phyloP scores from a whole-genome alignment of 1,284 basidiomycete species.

The Boletus semigastroideus region DNA sequence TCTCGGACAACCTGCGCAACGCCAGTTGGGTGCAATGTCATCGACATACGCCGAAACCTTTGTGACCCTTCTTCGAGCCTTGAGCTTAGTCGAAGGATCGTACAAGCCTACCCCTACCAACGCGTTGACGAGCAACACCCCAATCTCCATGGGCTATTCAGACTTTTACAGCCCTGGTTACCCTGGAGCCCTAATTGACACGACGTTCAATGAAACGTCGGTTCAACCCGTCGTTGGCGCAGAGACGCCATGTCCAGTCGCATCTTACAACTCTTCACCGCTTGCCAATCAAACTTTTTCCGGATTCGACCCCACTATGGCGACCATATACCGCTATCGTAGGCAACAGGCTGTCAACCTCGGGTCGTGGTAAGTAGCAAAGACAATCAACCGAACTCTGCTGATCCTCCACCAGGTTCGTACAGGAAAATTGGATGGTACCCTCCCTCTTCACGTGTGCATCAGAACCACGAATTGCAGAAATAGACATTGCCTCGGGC shows the following conservation, averaged over 20 bases:
- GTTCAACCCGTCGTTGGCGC: not conserved
- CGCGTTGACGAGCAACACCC: not conserved
- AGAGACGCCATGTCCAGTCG: slow-evolving; percentile 5
- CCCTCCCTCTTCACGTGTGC: slow-evolving; percentile 69
- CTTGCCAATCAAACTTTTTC: slow-evolving; percentile 10
- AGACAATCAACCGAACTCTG: not conserved
- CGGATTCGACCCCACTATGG: slow-evolving; percentile 17
- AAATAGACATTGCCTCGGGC: slow-evolving; percentile 49
- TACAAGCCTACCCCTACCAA: slow-evolving; percentile 19
- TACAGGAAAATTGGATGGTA: slow-evolving; percentile 79
- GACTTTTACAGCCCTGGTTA: not conserved
- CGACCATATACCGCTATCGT: slow-evolving; percentile 24
- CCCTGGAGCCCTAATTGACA: not conserved
- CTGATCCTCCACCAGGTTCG: slow-evolving; percentile 62
- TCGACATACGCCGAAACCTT: slow-evolving; percentile 8
- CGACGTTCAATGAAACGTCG: not conserved
- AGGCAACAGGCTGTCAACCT: slow-evolving; percentile 24
- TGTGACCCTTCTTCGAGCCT: slow-evolving; percentile 12
- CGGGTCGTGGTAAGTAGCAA: slow-evolving; percentile 20
- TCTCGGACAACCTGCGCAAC: not conserved
- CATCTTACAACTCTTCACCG: slow-evolving; percentile 13
- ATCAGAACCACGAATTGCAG: slow-evolving; percentile 50
- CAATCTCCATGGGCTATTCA: not conserved
- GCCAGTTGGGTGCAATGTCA: slow-evolving; percentile 5
- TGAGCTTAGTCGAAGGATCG: slow-evolving; percentile 20